These are phyloP conservation scores for Saccharum spontaneum DNA, from an alignment of 176 grass and related monocot species.

Conservation along the genomic window DNA sequence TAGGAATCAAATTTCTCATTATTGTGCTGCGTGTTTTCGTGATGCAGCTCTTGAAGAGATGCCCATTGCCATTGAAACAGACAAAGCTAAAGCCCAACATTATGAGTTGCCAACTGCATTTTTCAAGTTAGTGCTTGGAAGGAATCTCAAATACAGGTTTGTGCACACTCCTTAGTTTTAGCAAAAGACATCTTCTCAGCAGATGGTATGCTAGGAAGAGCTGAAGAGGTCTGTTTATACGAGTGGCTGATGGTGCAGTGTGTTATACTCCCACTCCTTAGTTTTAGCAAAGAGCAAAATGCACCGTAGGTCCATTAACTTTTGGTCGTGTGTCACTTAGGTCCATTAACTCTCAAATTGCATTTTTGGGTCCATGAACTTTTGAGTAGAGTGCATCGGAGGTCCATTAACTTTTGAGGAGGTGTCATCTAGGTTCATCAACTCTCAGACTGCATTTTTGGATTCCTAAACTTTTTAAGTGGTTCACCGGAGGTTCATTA, in stretches of 20 bases:
- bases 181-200: background rate
- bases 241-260: background rate
- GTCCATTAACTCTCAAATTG: too few species aligned
- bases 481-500: too few species aligned
- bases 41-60: constrained; percentile 72
- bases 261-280: background rate
- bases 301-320: too few species aligned
- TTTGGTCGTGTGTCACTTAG: too few species aligned
- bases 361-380: too few species aligned
- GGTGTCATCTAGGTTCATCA: too few species aligned
- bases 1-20: background rate
- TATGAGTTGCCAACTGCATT: constrained; percentile 90
- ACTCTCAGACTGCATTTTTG: too few species aligned
- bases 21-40: background rate
- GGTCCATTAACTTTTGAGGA: too few species aligned
- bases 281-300: background rate
- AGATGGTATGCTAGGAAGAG: background rate
- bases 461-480: too few species aligned
- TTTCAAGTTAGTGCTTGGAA: constrained; percentile 84
- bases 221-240: background rate
- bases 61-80: constrained; percentile 86
- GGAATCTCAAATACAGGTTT: constrained; percentile 90
- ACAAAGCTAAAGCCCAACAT: constrained; percentile 82
- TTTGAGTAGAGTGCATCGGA: too few species aligned
- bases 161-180: background rate